These are phyloP conservation scores for Neofusicoccum ribis DNA, from an alignment of 2,329 filamentous ascomycete genomes.

Conservation along the genomic window DNA sequence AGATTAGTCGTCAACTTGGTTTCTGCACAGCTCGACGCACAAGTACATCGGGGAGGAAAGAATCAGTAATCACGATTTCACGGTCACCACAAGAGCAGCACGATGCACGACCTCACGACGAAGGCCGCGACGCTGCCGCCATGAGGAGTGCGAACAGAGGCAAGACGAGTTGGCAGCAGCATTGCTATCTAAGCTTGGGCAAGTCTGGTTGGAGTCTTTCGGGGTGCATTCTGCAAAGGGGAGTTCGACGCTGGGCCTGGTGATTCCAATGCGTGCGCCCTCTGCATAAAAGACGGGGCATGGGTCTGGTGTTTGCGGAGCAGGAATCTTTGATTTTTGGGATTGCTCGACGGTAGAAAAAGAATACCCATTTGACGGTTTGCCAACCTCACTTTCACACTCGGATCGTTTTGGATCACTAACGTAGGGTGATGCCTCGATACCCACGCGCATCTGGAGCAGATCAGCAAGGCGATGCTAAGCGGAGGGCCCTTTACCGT, in stretches of 20 bases:
- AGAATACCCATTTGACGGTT: conserved; percentile 7
- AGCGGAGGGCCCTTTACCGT: neutral
- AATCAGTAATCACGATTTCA: conserved; percentile 4
- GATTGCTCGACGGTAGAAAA: conserved; percentile 4
- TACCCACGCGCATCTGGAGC: neutral
- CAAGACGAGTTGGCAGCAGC: neutral
- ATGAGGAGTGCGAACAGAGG: neutral
- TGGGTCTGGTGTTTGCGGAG: conserved; percentile 1
- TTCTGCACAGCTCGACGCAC: neutral
- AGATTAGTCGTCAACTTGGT: neutral
- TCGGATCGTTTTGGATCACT: neutral
- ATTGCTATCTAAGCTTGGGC: neutral
- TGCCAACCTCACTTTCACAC: neutral
- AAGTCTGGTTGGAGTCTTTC: neutral
- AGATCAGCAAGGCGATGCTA: neutral
- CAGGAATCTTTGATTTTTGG: neutral
- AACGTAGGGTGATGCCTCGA: neutral
- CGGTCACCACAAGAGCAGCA: neutral
- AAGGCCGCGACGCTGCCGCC: neutral
- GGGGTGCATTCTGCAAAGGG: neutral
- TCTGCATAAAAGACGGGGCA: conserved; percentile 1
- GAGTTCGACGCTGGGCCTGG: neutral
- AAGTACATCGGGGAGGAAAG: neutral
- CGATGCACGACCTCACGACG: conserved; percentile 1
- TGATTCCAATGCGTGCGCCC: neutral